phyloP scores from a whole-genome alignment of 2,329 filamentous ascomycete species.

The Bisporella sp. region DNA sequence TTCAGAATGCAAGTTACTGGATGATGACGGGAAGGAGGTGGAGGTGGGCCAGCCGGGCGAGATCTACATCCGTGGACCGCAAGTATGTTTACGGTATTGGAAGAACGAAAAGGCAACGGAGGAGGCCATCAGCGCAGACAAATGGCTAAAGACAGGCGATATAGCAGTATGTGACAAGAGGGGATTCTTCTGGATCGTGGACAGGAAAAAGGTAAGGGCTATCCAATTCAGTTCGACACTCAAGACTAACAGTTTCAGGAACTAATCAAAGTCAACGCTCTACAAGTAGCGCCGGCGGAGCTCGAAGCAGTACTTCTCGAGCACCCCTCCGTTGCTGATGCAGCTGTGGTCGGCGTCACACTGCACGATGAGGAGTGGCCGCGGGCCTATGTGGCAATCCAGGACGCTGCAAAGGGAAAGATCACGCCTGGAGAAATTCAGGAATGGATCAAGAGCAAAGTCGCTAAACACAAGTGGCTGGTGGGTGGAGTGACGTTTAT shows the following conservation, averaged over 20 bases:
- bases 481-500: constrained; percentile 42
- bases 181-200: constrained; percentile 57
- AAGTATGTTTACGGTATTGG: constrained; percentile 36
- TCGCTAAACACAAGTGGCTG: constrained; percentile 41
- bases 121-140: constrained; percentile 32
- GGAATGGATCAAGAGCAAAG: constrained; percentile 29
- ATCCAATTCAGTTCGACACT: neutral
- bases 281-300: constrained; percentile 55
- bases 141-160: constrained; percentile 51
- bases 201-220: constrained; percentile 34
- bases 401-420: constrained; percentile 27
- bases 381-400: constrained; percentile 37
- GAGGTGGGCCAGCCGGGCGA: constrained; percentile 34
- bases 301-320: constrained; percentile 45
- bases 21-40: constrained; percentile 31
- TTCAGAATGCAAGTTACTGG: constrained; percentile 33
- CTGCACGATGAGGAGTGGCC: constrained; percentile 32
- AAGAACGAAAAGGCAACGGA: constrained; percentile 30
- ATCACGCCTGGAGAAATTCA: constrained; percentile 44
- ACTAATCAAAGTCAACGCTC: constrained; percentile 51
- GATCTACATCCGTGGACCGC: constrained; percentile 37
- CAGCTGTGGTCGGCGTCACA: constrained; percentile 45
- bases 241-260: constrained; percentile 32
- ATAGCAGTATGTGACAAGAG: constrained; percentile 41
- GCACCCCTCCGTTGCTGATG: constrained; percentile 45